These are phyloP conservation scores for Torrubiella hemipterigena DNA, from an alignment of 2,329 filamentous ascomycete genomes.

Conservation along the genomic window DNA sequence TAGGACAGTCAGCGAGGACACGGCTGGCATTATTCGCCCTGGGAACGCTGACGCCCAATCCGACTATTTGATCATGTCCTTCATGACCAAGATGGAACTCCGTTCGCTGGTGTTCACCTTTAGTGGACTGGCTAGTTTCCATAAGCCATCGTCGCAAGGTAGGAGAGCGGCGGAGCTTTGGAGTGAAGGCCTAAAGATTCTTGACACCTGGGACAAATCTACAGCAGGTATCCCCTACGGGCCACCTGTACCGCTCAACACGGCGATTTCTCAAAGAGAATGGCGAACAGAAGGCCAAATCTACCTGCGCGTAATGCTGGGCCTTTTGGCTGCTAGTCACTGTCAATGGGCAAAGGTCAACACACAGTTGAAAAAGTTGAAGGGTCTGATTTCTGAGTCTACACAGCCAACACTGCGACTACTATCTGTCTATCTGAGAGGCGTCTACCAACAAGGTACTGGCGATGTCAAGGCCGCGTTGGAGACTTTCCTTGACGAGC, in stretches of 20 bases:
- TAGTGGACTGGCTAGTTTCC: constrained; percentile 35
- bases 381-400: constrained; percentile 26
- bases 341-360: constrained; percentile 58
- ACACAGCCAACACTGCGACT: constrained; percentile 29
- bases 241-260: constrained; percentile 39
- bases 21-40: constrained; percentile 37
- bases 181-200: constrained; percentile 28
- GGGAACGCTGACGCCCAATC: constrained; percentile 30
- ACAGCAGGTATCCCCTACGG: constrained; percentile 24
- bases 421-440: constrained; percentile 59
- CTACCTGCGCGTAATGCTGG: constrained; percentile 60
- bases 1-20: constrained; percentile 44
- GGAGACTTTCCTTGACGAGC: constrained; percentile 48
- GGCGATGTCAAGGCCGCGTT: constrained; percentile 62
- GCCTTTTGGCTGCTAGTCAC: constrained; percentile 56
- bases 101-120: constrained; percentile 43
- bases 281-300: constrained; percentile 57
- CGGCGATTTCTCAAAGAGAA: constrained; percentile 43
- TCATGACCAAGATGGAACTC: constrained; percentile 48
- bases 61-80: constrained; percentile 48
- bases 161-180: constrained; percentile 25
- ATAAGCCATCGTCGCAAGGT: constrained; percentile 21
- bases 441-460: constrained; percentile 63
- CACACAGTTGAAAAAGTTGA: constrained; percentile 42
- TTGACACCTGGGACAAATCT: constrained; percentile 32